A percentile compares a stretch with the other conserved stretches of the same genome.
phyloP scores from a whole-genome alignment of 1,284 basidiomycete genomes.

The Naganishia sp. region DNA sequence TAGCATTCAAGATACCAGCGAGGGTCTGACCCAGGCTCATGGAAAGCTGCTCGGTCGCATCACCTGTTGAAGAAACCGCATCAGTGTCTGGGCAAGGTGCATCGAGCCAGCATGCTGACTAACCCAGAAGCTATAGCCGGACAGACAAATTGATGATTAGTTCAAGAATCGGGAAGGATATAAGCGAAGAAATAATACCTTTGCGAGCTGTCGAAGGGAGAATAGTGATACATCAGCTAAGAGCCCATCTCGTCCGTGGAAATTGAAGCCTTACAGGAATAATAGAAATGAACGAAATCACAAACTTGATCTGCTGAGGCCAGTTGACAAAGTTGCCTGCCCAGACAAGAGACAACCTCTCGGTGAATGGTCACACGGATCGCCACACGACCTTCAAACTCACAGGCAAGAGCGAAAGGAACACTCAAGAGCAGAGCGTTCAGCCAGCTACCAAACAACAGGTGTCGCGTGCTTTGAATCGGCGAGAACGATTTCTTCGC shows the following conservation, averaged over 20 bases:
- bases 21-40: constrained; percentile 75
- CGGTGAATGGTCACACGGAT: not conserved
- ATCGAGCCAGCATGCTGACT: not conserved
- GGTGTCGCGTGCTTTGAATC: constrained; percentile 63
- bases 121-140: constrained; percentile 2
- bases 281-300: constrained; percentile 80
- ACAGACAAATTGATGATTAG: not conserved
- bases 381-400: constrained; percentile 43
- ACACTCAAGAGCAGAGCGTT: constrained; percentile 77
- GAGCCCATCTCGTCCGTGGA: constrained; percentile 57
- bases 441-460: constrained; percentile 68
- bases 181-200: not conserved
- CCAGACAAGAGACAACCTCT: not conserved
- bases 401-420: constrained; percentile 67
- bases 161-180: too few species aligned
- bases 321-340: constrained; percentile 55
- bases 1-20: constrained; percentile 82
- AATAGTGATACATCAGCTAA: not conserved
- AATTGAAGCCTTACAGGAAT: constrained; percentile 66
- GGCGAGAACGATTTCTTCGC: constrained; percentile 40
- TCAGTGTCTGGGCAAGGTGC: constrained; percentile 25
- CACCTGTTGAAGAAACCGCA: constrained; percentile 59
- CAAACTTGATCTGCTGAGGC: constrained; percentile 81
- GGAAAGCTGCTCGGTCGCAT: constrained; percentile 83
- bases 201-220: not conserved